Conservation (phyloP, 192 early-diverging fungal genomes). For the Podila clonocystis region DNA sequence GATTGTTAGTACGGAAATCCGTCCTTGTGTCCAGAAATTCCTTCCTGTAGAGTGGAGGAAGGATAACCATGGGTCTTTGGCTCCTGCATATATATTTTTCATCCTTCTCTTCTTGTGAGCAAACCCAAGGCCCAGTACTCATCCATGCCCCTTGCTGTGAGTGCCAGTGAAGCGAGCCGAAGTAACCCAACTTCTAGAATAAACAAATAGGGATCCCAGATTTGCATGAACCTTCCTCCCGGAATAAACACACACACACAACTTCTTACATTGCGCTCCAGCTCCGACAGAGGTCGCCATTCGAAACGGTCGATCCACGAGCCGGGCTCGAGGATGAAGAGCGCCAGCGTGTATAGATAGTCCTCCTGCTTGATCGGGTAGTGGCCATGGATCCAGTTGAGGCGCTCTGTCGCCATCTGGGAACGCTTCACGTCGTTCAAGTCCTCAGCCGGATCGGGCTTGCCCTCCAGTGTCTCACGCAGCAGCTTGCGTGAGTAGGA, state of each 20-base stretch:
- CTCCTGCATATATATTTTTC: not conserved
- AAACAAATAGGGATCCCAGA: too few relatives aligned
- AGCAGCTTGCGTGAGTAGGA: slow-evolving; percentile 25
- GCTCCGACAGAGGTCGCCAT: slow-evolving; percentile 48
- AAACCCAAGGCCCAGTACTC: not conserved
- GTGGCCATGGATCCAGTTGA: slow-evolving; percentile 58
- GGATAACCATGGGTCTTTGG: too few relatives aligned
- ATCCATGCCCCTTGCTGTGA: too few relatives aligned
- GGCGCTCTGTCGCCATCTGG: slow-evolving; percentile 26
- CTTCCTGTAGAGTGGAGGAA: too few relatives aligned
- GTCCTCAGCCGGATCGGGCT: slow-evolving; percentile 17
- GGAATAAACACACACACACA: too few relatives aligned
- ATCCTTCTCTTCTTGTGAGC: not conserved
- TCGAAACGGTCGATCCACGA: slow-evolving; percentile 46
- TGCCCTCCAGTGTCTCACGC: slow-evolving; percentile 18
- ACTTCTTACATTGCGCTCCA: slow-evolving; percentile 55
- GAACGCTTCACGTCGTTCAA: slow-evolving; percentile 20
- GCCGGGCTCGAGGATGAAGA: slow-evolving; percentile 48
- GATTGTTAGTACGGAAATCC: not conserved
- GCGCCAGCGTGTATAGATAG: slow-evolving; percentile 50
- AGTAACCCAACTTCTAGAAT: too few relatives aligned
- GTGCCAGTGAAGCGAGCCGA: too few relatives aligned
- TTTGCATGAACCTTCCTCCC: too few relatives aligned
- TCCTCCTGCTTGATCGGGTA: slow-evolving; percentile 57
- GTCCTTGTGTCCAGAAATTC: too few relatives aligned